phyloP scores from a whole-genome alignment of 2,329 filamentous ascomycete species.

The Penicillium sp. region DNA sequence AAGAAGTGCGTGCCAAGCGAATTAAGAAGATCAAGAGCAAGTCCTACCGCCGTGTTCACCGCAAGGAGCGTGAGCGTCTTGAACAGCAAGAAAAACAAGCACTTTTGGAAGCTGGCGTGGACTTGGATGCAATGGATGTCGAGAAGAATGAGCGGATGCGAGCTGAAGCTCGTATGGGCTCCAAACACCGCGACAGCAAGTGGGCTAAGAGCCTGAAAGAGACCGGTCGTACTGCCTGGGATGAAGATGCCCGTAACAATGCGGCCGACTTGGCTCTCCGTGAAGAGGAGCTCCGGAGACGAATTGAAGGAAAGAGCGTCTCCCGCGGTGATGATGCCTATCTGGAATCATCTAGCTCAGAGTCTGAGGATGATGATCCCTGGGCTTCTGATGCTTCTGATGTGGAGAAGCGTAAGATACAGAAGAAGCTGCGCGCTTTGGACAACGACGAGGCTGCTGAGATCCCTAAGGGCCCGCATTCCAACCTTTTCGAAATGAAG shows the following conservation, averaged over 20 bases:
- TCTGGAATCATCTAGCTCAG: slow-evolving; percentile 56
- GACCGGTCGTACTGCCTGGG: slow-evolving; percentile 79
- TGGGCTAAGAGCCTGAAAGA: slow-evolving; percentile 86
- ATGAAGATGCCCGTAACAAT: slow-evolving; percentile 77
- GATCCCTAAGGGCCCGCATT: slow-evolving; percentile 50
- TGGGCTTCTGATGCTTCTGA: slow-evolving; percentile 54
- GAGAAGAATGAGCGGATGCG: slow-evolving; percentile 70
- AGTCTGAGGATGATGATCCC: slow-evolving; percentile 60
- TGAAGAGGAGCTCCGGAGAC: slow-evolving; percentile 76
- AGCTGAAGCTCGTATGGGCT: slow-evolving; percentile 81
- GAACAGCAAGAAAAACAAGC: slow-evolving; percentile 59
- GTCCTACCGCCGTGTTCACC: slow-evolving; percentile 86
- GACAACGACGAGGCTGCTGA: slow-evolving; percentile 50
- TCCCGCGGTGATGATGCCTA: slow-evolving; percentile 62
- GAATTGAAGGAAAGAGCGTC: slow-evolving; percentile 72
- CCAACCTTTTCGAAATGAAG: slow-evolving; percentile 77
- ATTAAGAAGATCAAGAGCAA: slow-evolving; percentile 99
- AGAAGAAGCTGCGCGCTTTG: slow-evolving; percentile 47
- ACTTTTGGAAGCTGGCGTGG: slow-evolving; percentile 59
- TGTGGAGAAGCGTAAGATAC: slow-evolving; percentile 36
- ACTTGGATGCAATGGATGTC: slow-evolving; percentile 63
- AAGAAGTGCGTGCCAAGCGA: slow-evolving; percentile 83
- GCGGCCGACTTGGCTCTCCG: slow-evolving; percentile 78
- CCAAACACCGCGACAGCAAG: slow-evolving; percentile 82
- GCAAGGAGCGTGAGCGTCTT: slow-evolving; percentile 68